These are phyloP conservation scores for Sphaerobolus stellatus DNA, from an alignment of 1,284 basidiomycete species.

Conservation along the genomic window DNA sequence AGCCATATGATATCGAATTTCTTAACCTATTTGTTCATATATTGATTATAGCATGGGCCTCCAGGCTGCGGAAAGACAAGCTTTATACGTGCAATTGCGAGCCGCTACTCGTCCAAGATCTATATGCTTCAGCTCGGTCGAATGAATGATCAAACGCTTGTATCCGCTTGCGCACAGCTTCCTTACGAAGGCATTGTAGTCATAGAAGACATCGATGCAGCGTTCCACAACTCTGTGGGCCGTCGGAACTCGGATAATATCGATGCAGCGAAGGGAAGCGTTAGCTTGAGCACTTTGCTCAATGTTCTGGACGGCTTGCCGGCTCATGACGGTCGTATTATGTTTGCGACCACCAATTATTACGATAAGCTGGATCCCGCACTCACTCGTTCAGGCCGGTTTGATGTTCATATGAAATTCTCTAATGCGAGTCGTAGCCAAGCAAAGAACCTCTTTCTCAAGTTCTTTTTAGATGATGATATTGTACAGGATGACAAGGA, in stretches of 20 bases:
- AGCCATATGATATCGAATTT: constrained; percentile 16
- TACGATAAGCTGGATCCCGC: constrained; percentile 29
- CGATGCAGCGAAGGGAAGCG: constrained; percentile 2
- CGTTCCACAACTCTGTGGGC: constrained; percentile 43
- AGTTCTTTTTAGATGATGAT: constrained; percentile 24
- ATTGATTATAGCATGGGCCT: constrained; percentile 46
- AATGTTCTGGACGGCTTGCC: constrained; percentile 32
- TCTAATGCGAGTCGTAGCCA: constrained; percentile 24
- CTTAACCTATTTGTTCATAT: constrained; percentile 2
- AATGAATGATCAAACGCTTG: constrained; percentile 68
- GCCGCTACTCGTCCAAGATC: constrained; percentile 70
- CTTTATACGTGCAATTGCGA: constrained; percentile 72
- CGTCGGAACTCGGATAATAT: constrained; percentile 14
- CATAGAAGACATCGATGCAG: constrained; percentile 81
- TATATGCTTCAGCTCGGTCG: constrained; percentile 76
- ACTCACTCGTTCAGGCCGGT: constrained; percentile 30
- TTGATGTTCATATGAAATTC: constrained; percentile 32
- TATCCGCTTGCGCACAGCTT: constrained; percentile 59
- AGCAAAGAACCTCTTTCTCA: constrained; percentile 27
- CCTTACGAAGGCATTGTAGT: constrained; percentile 71
- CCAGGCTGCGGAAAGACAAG: constrained; percentile 75
- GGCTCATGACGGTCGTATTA: constrained; percentile 29
- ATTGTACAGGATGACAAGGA: constrained; percentile 7
- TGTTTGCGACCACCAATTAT: constrained; percentile 33
- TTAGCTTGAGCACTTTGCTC: constrained; percentile 29